Conservation (phyloP, 768 basidiomycete genomes). For the Cystofilobasidium bisporidii region DNA sequence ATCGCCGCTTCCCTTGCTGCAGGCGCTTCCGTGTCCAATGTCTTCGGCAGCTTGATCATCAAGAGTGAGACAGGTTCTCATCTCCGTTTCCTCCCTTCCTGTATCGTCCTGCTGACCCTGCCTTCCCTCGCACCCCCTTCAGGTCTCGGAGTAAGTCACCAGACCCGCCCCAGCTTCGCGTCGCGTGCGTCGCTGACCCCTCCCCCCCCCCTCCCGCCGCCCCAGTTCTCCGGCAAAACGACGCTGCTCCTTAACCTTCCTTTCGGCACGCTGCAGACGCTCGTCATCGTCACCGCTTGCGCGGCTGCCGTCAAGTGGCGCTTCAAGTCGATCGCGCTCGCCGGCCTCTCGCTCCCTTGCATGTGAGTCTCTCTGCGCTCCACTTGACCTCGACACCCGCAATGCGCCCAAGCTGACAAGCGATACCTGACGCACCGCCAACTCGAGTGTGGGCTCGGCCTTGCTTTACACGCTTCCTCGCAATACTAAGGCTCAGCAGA, state of each 20-base stretch:
- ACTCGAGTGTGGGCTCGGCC: slow-evolving; percentile 40
- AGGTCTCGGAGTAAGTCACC: no score
- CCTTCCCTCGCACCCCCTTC: neutral
- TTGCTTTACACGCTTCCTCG: slow-evolving; percentile 41
- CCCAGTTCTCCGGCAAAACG: slow-evolving; percentile 44
- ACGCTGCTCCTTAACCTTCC: slow-evolving; percentile 50
- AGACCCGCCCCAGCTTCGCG: no score
- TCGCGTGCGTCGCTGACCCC: no score
- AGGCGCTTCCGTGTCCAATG: slow-evolving; percentile 21
- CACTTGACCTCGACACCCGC: no score
- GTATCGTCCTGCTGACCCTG: neutral
- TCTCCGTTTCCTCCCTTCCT: slow-evolving; percentile 20
- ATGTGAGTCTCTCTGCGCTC: no score
- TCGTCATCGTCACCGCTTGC: slow-evolving; percentile 42
- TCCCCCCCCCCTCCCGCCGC: neutral
- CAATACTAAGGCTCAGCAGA: slow-evolving; percentile 34
- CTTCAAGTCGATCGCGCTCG: neutral
- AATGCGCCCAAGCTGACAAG: no score
- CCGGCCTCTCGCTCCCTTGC: slow-evolving; percentile 38
- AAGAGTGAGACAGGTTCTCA: no score
- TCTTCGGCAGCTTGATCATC: no score
- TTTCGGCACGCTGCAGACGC: slow-evolving; percentile 42
- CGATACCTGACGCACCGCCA: no score
- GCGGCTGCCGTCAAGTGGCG: slow-evolving; percentile 35
- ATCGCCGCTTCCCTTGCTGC: no score